A percentile compares a stretch with the other conserved stretches of the same genome.
Conservation (phyloP, 768 basidiomycete species). For the Hygrophorus russula region DNA sequence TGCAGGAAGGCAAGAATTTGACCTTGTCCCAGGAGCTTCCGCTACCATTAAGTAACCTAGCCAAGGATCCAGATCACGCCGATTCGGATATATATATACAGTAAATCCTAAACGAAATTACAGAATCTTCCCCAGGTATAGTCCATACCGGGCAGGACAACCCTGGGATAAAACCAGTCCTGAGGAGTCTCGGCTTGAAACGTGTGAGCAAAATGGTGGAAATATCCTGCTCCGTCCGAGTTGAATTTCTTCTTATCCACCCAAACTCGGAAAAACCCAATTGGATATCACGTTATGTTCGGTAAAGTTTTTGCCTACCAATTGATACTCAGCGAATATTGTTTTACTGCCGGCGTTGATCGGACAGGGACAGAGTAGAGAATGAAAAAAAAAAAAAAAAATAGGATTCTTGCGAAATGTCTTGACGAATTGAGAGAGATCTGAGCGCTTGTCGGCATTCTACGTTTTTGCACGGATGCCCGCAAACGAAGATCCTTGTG, state of each 20-base stretch:
- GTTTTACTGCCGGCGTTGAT: too few species aligned
- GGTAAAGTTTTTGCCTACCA: too few species aligned
- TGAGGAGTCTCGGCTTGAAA: conserved; percentile 5
- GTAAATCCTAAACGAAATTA: background rate
- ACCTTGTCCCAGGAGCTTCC: conserved; percentile 40
- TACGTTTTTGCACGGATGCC: too few species aligned
- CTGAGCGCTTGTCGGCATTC: too few species aligned
- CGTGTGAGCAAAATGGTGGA: conserved; percentile 2
- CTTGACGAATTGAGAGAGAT: too few species aligned
- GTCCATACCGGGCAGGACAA: conserved; percentile 1
- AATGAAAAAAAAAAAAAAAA: too few species aligned
- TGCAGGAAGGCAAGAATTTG: conserved; percentile 38
- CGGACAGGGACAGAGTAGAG: too few species aligned
- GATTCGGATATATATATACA: conserved; percentile 23
- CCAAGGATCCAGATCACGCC: conserved; percentile 33
- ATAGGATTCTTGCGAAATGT: too few species aligned
- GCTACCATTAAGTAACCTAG: conserved; percentile 50
- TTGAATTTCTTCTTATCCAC: background rate
- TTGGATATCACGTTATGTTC: too few species aligned
- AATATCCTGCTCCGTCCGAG: background rate
- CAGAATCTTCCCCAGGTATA: background rate
- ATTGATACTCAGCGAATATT: too few species aligned
- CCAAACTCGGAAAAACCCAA: background rate
- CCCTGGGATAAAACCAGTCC: background rate
- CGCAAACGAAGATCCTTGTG: too few species aligned